Base-by-base conservation (phyloP, 169 alveolate genomes). In the Plasmodium gonderi region DNA sequence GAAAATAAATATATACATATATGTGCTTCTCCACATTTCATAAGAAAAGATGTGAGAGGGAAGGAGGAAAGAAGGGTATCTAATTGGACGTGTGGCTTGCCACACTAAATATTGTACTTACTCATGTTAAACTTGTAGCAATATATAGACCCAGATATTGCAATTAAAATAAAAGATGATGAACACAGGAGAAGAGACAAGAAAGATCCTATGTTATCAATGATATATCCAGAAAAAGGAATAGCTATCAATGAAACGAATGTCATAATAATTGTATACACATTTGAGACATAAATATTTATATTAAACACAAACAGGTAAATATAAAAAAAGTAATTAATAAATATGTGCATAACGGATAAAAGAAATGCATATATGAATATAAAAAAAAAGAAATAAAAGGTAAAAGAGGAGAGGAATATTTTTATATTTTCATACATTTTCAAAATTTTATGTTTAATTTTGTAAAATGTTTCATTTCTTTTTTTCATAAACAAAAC, bases 181-280 rank as follows among this genome's bases (percentile, higher is more conserved):
- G 93, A 87, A 78, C 89, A 87, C 45, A 87, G 45, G 17, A 87
- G 93, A 26, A 87, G 93, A 20, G 79, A 87, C 12, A 87, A 31
- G 23, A 87, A 87, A 11, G 93, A 51, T n/a, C 93, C 93, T 29
- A 87, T 76, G 49, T 54, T 87, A 31, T 87, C 93, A 6, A 87
- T 78, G 29, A 87, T 87, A 42, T 87, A 87, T 29, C 93, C 93
- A 38, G 93, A 87, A 42, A 87, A 87, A 9, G 93, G 93, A 26
- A 87, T 87, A 51, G 93, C 93, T 29, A 87, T 38, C 29, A 87
- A 33, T 65, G 93, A 87, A 17, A 75, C 93, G 79, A 11, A 38
- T 4, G 93, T 74, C 93, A 87, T 87, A 47, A 87, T 51, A 12
- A 87, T 87, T 54, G 93, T 87, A 36, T 75, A 87, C 6, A 87